phyloP scores from a whole-genome alignment of 805 yeast genomes.

The Aciculoconidium aculeatum region DNA sequence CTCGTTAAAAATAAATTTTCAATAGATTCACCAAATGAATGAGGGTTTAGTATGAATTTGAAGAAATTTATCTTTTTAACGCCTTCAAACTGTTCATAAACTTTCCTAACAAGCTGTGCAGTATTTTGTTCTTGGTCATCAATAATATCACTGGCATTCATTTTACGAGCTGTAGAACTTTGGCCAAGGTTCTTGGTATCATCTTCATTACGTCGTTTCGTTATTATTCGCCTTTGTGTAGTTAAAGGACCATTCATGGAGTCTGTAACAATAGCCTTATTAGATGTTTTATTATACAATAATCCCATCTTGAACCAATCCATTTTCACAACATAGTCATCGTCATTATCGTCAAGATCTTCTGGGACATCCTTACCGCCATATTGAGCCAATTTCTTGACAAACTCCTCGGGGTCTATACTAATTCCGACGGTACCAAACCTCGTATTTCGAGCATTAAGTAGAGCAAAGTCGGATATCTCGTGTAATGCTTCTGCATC shows the following conservation, averaged over 20 bases:
- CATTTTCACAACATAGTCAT: conserved; percentile 12
- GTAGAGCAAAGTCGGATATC: conserved; percentile 56
- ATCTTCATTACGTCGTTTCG: conserved; percentile 33
- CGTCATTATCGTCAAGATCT: conserved; percentile 14
- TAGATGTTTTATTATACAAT: conserved; percentile 41
- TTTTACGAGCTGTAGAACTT: conserved; percentile 49
- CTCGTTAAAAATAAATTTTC: conserved; percentile 83
- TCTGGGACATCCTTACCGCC: conserved; percentile 9
- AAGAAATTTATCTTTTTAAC: conserved; percentile 55
- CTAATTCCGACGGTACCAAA: conserved; percentile 19
- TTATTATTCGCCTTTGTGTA: conserved; percentile 53
- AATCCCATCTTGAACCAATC: conserved; percentile 61
- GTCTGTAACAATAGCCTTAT: conserved; percentile 45
- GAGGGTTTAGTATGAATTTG: conserved; percentile 66
- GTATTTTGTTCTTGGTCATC: conserved; percentile 53
- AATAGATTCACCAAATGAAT: conserved; percentile 68
- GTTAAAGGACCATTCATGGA: conserved; percentile 70
- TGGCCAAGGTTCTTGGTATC: conserved; percentile 31
- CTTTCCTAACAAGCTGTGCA: conserved; percentile 53
- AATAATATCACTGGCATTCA: conserved; percentile 47
- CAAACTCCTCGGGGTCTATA: conserved; percentile 11
- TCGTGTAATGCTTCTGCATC: conserved; percentile 62
- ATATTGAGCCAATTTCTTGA: conserved; percentile 7
- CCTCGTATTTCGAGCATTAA: conserved; percentile 56
- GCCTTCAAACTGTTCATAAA: conserved; percentile 40